phyloP scores from a whole-genome alignment of 2,329 filamentous ascomycete genomes.

The Pezicula carpinea region DNA sequence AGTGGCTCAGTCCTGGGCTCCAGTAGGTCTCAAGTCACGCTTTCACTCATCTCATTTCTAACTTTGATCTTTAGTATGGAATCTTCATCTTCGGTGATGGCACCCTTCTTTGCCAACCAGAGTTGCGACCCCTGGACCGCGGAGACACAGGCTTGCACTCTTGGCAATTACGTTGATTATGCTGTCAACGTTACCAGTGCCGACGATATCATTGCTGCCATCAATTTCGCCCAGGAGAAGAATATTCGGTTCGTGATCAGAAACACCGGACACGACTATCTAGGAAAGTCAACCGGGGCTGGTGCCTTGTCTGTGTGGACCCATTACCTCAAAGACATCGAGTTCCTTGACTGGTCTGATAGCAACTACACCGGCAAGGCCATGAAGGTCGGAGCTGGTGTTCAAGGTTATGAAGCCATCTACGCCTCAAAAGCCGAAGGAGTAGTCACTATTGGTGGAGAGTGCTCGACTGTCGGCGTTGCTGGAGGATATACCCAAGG shows the following conservation, averaged over 20 bases:
- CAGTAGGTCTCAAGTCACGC: slow-evolving; percentile 8
- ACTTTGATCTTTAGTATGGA: slow-evolving; percentile 21
- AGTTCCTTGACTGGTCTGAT: slow-evolving; percentile 34
- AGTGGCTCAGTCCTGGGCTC: slow-evolving; percentile 5
- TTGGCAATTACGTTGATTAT: slow-evolving; percentile 34
- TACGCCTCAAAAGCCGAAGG: slow-evolving; percentile 35
- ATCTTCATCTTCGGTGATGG: slow-evolving; percentile 37
- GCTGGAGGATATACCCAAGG: slow-evolving; percentile 57
- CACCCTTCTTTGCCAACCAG: slow-evolving; percentile 34
- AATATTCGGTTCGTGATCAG: slow-evolving; percentile 43
- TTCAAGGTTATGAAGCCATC: slow-evolving; percentile 43
- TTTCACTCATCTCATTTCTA: background rate
- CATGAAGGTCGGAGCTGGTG: slow-evolving; percentile 50
- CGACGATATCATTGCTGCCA: slow-evolving; percentile 26
- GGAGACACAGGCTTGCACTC: slow-evolving; percentile 31
- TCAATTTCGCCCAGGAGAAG: slow-evolving; percentile 31
- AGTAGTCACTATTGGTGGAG: slow-evolving; percentile 45
- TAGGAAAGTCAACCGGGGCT: slow-evolving; percentile 58
- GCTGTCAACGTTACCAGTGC: slow-evolving; percentile 21
- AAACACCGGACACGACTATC: slow-evolving; percentile 53
- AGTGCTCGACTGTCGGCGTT: slow-evolving; percentile 52
- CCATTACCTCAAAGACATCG: slow-evolving; percentile 45
- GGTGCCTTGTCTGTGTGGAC: slow-evolving; percentile 54
- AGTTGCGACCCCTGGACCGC: slow-evolving; percentile 29
- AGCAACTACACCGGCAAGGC: slow-evolving; percentile 44